phyloP scores from a whole-genome alignment of 1,284 basidiomycete species.

The Retiboletus flavoniger region DNA sequence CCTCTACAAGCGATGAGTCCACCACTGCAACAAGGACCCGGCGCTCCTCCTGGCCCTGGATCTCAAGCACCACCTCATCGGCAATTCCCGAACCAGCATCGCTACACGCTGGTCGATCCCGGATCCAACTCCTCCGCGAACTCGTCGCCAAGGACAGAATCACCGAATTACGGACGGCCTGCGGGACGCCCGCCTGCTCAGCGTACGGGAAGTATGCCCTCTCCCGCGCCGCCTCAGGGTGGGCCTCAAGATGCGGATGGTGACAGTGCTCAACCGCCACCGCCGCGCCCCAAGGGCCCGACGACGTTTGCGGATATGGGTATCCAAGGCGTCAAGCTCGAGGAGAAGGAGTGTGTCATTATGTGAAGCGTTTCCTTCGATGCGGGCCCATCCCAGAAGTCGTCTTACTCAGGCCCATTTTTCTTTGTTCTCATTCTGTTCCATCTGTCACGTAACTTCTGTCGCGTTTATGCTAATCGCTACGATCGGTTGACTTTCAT shows the following conservation, averaged over 20 bases:
- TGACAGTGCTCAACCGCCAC: constrained; percentile 6
- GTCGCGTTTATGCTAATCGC: neutral
- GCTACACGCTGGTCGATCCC: constrained; percentile 44
- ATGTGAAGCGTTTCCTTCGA: constrained; percentile 50
- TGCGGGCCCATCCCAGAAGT: neutral
- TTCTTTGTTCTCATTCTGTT: neutral
- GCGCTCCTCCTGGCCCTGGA: constrained; percentile 1
- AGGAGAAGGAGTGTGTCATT: constrained; percentile 79
- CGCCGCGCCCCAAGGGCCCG: constrained; percentile 44
- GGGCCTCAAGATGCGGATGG: constrained; percentile 2
- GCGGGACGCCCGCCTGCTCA: constrained; percentile 31
- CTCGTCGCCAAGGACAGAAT: constrained; percentile 13
- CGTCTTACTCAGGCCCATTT: neutral
- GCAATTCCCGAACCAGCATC: constrained; percentile 36
- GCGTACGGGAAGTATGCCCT: constrained; percentile 20
- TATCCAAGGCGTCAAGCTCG: constrained; percentile 67
- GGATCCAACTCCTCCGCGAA: constrained; percentile 21
- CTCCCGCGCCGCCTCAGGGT: constrained; percentile 9
- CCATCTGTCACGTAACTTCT: neutral
- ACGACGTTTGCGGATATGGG: constrained; percentile 95
- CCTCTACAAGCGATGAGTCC: constrained; percentile 4
- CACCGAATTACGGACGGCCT: constrained; percentile 27
- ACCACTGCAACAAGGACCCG: constrained; percentile 4
- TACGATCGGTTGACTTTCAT: neutral
- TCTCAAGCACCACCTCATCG: constrained; percentile 9